A percentile compares a stretch with the other conserved stretches of the same genome.
These are phyloP conservation scores for Coemansia sp. DNA, from an alignment of 192 early-diverging fungal genomes.

Conservation along the genomic window DNA sequence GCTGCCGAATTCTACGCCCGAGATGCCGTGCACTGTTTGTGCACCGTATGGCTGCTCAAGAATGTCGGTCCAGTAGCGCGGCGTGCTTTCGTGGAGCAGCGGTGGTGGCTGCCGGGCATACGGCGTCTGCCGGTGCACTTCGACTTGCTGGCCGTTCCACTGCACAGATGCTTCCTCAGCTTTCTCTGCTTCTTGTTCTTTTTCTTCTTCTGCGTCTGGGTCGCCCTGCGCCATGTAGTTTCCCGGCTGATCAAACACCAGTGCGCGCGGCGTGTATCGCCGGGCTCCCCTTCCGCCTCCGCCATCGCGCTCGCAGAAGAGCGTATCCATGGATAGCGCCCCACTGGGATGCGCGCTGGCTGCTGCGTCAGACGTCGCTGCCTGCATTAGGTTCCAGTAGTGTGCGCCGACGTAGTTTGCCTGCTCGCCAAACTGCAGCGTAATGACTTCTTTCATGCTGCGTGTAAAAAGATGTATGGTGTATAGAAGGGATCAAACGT, in stretches of 20 bases:
- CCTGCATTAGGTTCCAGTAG: conserved; percentile 77
- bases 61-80: conserved; percentile 75
- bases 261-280: conserved; percentile 69
- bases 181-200: conserved; percentile 3
- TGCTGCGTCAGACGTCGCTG: conserved; percentile 53
- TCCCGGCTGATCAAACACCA: conserved; percentile 82
- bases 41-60: conserved; percentile 74
- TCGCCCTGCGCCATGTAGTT: conserved; percentile 30
- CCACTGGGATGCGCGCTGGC: conserved; percentile 30
- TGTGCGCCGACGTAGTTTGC: conserved; percentile 89
- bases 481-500: not conserved
- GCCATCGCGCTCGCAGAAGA: conserved; percentile 55
- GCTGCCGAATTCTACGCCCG: conserved; percentile 57
- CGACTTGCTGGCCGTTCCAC: conserved; percentile 26
- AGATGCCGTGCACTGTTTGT: conserved; percentile 56
- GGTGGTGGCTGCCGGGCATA: too few species aligned
- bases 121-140: conserved; percentile 22
- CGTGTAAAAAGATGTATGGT: not conserved
- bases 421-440: conserved; percentile 83
- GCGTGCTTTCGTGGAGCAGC: conserved; percentile 12
- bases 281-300: conserved; percentile 29
- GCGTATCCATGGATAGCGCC: conserved; percentile 57
- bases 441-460: conserved; percentile 83
- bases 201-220: not conserved
- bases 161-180: too few species aligned